Conservation (phyloP, 805 yeast genomes). For the Candida ulmi region DNA sequence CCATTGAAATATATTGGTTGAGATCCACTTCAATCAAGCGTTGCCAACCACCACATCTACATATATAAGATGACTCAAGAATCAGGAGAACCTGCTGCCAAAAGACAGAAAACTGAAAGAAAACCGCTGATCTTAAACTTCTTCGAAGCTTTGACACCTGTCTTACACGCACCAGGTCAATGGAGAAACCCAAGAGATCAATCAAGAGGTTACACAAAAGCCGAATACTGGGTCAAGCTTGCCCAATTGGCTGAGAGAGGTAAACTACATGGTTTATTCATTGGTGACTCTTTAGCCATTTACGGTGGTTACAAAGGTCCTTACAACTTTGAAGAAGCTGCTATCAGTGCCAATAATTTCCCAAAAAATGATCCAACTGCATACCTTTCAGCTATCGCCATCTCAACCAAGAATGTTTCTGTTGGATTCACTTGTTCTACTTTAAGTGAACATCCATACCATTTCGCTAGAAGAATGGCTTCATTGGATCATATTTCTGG, state of each 20-base stretch:
- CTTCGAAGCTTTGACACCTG: neutral
- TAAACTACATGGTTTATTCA: neutral
- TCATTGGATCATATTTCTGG: neutral
- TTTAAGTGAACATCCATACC: neutral
- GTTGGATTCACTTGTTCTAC: conserved; percentile 1
- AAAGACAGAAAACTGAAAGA: conserved; percentile 1
- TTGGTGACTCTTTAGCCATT: neutral
- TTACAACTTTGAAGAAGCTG: neutral
- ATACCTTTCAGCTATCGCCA: neutral
- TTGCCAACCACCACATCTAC: too few species aligned
- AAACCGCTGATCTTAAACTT: neutral
- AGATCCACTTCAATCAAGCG: too few species aligned
- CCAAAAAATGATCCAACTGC: conserved; percentile 2
- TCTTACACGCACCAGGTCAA: conserved; percentile 1
- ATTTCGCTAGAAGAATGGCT: conserved; percentile 1
- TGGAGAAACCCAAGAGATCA: conserved; percentile 2
- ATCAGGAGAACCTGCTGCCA: neutral
- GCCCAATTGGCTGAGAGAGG: neutral
- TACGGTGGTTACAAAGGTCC: conserved; percentile 1
- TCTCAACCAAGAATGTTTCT: neutral
- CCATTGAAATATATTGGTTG: too few species aligned
- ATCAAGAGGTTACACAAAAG: neutral
- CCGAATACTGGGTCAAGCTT: conserved; percentile 1
- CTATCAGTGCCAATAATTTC: neutral
- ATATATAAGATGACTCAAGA: neutral